Base-by-base conservation (phyloP, 2,329 filamentous ascomycete species). In the Dactylellina cionopaga region DNA sequence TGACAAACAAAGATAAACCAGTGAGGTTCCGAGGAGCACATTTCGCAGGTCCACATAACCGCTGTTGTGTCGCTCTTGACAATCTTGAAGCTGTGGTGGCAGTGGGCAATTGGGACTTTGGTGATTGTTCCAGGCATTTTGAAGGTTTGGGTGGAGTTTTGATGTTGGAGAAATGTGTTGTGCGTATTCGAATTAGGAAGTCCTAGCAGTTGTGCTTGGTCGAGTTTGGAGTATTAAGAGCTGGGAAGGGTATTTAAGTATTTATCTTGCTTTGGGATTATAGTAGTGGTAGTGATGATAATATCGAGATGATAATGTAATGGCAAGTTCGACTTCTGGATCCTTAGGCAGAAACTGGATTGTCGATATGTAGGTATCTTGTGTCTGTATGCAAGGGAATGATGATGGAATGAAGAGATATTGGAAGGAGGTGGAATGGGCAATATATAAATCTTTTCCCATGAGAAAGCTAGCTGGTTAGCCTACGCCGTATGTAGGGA, bases 1-100 rank as follows among this genome's bases (percentile, higher is more conserved):
- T 84, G 83, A 81, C 88, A 90, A 79, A 90, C 87, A 75, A 85
- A 90, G 77, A 90, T 90, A 80, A 85, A 85, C 86, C 87, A 89
- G 80, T 88, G 85, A 55, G 87, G 87, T 1, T 87, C 88, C 1
- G 85, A 85, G 72, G 87, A 84, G 78, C 88, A 90, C 77, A 88
- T 80, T 69, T 85, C 84, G 82, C 88, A 90, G 54, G 83, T 83
- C 87, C 88, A 90, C 78, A 88, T 85, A 63, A 90, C 83, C 59
- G 90, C 79, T 9, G 84, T 88, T 77, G 82, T 88, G 77, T 89
- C 87, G 27, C 86, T 88, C 80, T 90, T 90, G 80, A 90, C 85
- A 79, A 89, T 83, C 77, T 83, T 84, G 80, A 89, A 90, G 9
- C 83, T 83, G 78, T 90, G 88, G 33, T 84, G 83, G 79, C 88